Evolutionary conservation across 257 asterid species (phyloP).

Genomic region (Forsythia suspensa): DNA sequence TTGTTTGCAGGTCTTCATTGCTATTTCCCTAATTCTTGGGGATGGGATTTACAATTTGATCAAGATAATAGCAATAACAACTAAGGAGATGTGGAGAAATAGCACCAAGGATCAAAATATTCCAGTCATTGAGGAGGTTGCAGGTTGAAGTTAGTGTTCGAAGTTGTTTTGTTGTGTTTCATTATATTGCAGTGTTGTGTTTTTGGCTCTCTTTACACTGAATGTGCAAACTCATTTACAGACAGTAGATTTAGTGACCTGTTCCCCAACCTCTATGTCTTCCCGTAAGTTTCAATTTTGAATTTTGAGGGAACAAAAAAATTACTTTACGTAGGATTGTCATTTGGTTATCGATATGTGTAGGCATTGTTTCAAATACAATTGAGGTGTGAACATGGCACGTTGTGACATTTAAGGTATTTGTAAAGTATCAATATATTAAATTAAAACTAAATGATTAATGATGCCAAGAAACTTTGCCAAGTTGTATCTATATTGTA

Average conservation of each 20-base stretch:
- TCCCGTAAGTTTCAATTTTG: background rate
- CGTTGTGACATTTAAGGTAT: background rate
- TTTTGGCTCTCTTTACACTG: background rate
- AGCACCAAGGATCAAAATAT: slow-evolving; percentile 44
- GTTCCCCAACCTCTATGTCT: background rate
- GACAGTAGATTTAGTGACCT: background rate
- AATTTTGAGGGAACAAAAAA: background rate
- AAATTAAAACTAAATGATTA: background rate
- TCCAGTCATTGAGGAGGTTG: slow-evolving; percentile 49
- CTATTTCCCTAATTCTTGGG: slow-evolving; percentile 84
- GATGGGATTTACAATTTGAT: slow-evolving; percentile 93
- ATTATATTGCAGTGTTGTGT: background rate
- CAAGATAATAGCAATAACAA: slow-evolving; percentile 68
- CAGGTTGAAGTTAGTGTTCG: slow-evolving; percentile 45
- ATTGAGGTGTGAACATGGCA: slow-evolving; percentile 2
- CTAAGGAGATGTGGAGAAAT: slow-evolving; percentile 48
- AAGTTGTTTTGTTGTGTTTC: slow-evolving; percentile 9
- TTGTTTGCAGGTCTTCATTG: slow-evolving; percentile 73
- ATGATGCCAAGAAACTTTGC: no score
- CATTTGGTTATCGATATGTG: background rate
- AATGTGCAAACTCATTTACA: background rate
- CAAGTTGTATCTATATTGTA: no score
- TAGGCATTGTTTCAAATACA: background rate
- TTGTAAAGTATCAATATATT: background rate
- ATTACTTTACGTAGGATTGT: background rate